A percentile compares a stretch with the other conserved stretches of the same genome.
Conservation (phyloP, 31 red algal species). For the Bonnemaisonia californica region DNA sequence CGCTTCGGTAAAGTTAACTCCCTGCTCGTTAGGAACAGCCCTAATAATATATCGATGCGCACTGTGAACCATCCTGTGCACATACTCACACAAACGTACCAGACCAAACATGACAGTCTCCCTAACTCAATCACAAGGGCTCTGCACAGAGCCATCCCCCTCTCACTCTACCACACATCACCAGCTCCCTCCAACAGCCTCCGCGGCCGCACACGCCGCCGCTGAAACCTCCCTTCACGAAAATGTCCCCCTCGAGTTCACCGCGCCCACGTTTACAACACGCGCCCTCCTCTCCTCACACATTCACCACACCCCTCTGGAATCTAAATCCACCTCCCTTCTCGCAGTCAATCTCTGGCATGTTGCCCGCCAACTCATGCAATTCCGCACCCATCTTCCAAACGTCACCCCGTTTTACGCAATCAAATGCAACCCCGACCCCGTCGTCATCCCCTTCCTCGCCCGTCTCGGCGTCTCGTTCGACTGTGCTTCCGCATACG, state of each 20-base stretch:
- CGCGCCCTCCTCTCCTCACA: conserved; percentile 25
- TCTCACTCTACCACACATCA: conserved; percentile 12
- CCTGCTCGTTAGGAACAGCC: no score
- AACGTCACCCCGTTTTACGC: conserved; percentile 79
- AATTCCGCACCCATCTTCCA: conserved; percentile 64
- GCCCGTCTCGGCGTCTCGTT: conserved; percentile 74
- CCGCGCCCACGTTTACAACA: conserved; percentile 43
- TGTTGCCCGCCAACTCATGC: conserved; percentile 56
- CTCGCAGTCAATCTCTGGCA: conserved; percentile 70
- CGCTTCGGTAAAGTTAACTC: no score
- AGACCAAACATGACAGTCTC: no score
- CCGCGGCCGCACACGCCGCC: conserved; percentile 27
- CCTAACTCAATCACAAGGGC: no score
- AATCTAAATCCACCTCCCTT: conserved; percentile 29
- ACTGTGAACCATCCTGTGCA: no score
- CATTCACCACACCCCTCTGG: background rate
- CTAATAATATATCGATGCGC: no score
- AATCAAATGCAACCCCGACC: conserved; percentile 91
- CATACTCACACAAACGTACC: no score
- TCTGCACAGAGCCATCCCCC: background rate
- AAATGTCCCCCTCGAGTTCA: conserved; percentile 24
- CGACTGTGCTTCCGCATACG: conserved; percentile 84
- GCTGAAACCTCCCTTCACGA: background rate
- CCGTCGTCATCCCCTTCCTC: conserved; percentile 54
- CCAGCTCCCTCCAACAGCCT: conserved; percentile 1